Conservation (phyloP, 176 grass and related monocot genomes). For the Lolium multiflorum region DNA sequence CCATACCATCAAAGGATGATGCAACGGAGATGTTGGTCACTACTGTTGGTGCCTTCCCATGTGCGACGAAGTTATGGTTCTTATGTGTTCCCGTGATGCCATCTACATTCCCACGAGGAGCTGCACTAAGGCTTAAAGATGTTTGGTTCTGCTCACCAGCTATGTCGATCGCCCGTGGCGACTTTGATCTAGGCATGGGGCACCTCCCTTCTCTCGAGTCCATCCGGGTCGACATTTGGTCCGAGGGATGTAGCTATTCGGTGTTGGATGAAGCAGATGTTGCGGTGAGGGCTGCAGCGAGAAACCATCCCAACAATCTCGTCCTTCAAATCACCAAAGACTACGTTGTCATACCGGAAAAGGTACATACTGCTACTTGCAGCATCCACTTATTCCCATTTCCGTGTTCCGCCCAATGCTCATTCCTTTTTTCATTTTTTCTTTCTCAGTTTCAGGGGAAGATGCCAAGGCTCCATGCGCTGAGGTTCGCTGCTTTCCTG, state of each 20-base stretch:
- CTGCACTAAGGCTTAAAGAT: neutral
- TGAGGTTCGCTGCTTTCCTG: no score
- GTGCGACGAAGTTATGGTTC: neutral
- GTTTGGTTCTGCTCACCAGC: accelerated
- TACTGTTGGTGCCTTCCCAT: neutral
- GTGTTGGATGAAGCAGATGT: neutral
- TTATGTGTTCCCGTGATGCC: neutral
- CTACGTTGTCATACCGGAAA: no score
- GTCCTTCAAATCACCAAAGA: neutral
- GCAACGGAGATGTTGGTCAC: neutral
- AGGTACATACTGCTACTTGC: no score
- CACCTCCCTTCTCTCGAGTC: neutral
- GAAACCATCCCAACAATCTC: neutral
- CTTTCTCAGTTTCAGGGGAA: no score
- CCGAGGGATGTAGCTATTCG: accelerated
- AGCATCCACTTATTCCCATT: no score
- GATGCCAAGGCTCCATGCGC: no score
- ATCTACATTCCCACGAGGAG: neutral
- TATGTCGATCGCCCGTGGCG: neutral
- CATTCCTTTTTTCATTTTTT: no score
- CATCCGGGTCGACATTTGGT: accelerated
- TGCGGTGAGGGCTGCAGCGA: neutral
- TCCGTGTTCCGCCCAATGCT: no score
- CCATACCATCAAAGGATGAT: no score
- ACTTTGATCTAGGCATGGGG: neutral